Base-by-base conservation (phyloP, 2,329 filamentous ascomycete species). In the Pleomassaria siparia region DNA sequence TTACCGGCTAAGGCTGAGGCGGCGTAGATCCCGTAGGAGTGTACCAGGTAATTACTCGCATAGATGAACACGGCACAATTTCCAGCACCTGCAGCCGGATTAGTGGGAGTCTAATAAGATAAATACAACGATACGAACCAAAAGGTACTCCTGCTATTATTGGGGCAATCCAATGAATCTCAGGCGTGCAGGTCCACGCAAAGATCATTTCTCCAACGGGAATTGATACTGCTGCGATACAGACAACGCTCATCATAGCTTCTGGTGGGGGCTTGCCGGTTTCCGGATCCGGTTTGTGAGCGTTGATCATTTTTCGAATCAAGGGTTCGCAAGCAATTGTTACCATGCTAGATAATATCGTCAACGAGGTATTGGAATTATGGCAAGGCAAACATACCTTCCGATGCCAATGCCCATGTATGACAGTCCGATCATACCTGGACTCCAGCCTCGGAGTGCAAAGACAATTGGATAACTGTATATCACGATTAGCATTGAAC, bases 61-160 rank as follows among this genome's bases (percentile, higher is more conserved):
- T 95, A 94, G 62, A 95, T 91, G 73, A 95, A 95, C 29, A 88
- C 83, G 2, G 84, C 78, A 8, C 82, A 85, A 60, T 92, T 94
- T 28, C 25, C 25, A 28, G n/a, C n/a, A n/a, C n/a, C n/a, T n/a
- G n/a, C n/a, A 12, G 25, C 25, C 7, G 12, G 25, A 12, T 28
- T 28, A 8, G 12, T 28, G 25, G 25, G 25, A 28, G n/a, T n/a
- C n/a, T n/a, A n/a, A n/a, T n/a, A n/a, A n/a, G n/a, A n/a, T n/a
- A n/a, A n/a, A n/a, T n/a, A n/a, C 29, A 30, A 30, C 15, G 12
- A 0, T 89, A 89, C 0, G 81, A 78, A 9, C 89, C 89, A 58
- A 94, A 95, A 0, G 86, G 87, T 5, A 95, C 80, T 0, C 89
- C 89, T 1, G 89, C 89, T 0, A 88, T 74, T 40, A 95, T 86